A percentile compares a stretch with the other conserved stretches of the same genome.
Conservation (phyloP, 805 yeast genomes). For the Metschnikowia noctiluminum region DNA sequence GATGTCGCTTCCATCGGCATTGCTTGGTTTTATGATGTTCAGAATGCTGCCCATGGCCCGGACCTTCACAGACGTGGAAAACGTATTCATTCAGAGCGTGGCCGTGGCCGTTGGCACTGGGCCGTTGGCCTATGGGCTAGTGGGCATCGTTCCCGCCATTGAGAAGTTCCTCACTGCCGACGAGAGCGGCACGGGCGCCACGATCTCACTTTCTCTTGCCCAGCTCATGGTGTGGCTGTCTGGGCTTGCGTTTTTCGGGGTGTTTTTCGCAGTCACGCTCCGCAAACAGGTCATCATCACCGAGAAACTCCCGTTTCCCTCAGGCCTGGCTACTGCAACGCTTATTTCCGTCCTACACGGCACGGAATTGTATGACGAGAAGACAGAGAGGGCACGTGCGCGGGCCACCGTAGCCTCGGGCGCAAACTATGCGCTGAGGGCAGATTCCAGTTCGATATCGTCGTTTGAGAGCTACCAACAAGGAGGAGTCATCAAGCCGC, state of each 20-base stretch:
- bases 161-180: constrained; percentile 78
- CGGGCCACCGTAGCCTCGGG: no score
- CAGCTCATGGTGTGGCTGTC: constrained; percentile 77
- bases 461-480: constrained; percentile 5
- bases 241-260: constrained; percentile 91
- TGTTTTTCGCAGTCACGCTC: constrained; percentile 88
- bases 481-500: constrained; percentile 19
- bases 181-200: constrained; percentile 62
- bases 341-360: constrained; percentile 84
- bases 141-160: constrained; percentile 94
- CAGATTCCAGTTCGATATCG: neutral
- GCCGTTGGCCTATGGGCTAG: constrained; percentile 90
- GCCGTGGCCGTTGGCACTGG: constrained; percentile 98
- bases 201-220: constrained; percentile 34
- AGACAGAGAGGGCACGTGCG: constrained; percentile 4
- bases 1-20: constrained; percentile 96
- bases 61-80: constrained; percentile 77
- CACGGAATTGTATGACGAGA: constrained; percentile 47
- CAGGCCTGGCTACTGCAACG: constrained; percentile 95
- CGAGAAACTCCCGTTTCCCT: constrained; percentile 87
- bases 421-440: neutral
- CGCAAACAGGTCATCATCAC: constrained; percentile 82
- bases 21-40: constrained; percentile 81
- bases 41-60: constrained; percentile 50
- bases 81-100: constrained; percentile 85